Evolutionary conservation across 2,329 filamentous ascomycete species (phyloP), one percentile per base, ranked within the genome.

Genomic region (Paramyrothecium sp.): DNA sequence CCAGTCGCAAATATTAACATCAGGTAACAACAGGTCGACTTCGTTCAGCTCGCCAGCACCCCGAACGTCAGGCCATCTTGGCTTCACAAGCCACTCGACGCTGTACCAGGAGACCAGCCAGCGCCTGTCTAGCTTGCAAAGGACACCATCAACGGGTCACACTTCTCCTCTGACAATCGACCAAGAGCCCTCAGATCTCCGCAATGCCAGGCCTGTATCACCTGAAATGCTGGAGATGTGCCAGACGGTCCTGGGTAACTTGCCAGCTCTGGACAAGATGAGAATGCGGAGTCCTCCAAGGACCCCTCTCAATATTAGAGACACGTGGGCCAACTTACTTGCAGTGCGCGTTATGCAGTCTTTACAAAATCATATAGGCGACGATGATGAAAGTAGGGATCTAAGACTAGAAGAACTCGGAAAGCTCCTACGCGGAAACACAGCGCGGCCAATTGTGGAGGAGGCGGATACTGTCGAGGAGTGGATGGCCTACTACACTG

Each of bases 31-130:
- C 46, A 16, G 5, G 12, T 49, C 17, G 16, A 21, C 8, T 19
- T 23, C 22, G 2, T 7, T 19, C 7, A 51, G 16, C 21, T 16
- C 23, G 49, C 49, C 49, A 33, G 22, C 47, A 10, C 21, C 47
- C 17, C 47, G 49, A 16, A 30, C 10, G 7, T 3, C 49, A 23
- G 78, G 77, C 1, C 79, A 78, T 65, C 69, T 80, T 20, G 78
- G 78, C 55, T 77, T 74, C 61, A 79, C 75, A 2, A 79, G 75
- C 57, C 76, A 76, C 59, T 74, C 69, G 50, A 68, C 71, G 16
- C 73, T 79, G 20, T 75, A 74, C 52, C 72, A 76, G 20, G 77
- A 78, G 57, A 76, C 77, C 1, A 70, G 73, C 11, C 73, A 71
- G 44, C 76, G 71, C 19, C 62, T 78, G 2, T 73, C 70, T 3